Percentiles rank a stretch among this genome's conserved stretches.
Conservation (phyloP, 2,329 filamentous ascomycete species). For the Laburnicola sp. region DNA sequence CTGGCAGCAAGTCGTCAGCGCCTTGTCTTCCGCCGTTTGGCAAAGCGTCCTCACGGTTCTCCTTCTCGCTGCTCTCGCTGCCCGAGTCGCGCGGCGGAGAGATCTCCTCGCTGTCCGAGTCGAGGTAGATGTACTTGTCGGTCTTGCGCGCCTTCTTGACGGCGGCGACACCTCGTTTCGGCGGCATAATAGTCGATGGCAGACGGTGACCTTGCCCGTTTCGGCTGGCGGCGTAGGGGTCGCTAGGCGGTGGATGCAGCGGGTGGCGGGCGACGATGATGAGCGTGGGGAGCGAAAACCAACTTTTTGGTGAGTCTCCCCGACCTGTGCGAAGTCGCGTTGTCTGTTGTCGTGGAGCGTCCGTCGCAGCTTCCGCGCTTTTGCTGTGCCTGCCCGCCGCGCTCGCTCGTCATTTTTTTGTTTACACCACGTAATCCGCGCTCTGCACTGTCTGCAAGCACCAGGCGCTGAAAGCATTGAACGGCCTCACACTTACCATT, state of each 20-base stretch:
- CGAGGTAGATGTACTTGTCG: constrained; percentile 17
- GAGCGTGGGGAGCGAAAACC: constrained; percentile 26
- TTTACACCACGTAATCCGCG: too few species aligned
- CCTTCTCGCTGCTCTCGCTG: not conserved
- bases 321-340: too few species aligned
- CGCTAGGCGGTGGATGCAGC: constrained; percentile 22
- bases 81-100: constrained; percentile 11
- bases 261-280: constrained; percentile 24
- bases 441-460: not conserved
- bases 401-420: constrained; percentile 1
- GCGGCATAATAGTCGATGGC: constrained; percentile 18
- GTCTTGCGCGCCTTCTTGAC: constrained; percentile 21
- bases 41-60: not conserved
- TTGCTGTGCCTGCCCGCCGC: not conserved
- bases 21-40: not conserved
- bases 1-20: not conserved
- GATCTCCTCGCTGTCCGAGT: constrained; percentile 14
- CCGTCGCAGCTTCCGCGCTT: not conserved
- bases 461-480: too few species aligned
- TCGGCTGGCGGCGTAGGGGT: constrained; percentile 14
- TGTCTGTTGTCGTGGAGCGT: not conserved
- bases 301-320: too few species aligned
- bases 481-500: too few species aligned
- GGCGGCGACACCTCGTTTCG: constrained; percentile 25
- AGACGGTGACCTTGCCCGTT: constrained; percentile 11